Conservation (phyloP, 2,329 filamentous ascomycete genomes). For the Aspergillus sp. region DNA sequence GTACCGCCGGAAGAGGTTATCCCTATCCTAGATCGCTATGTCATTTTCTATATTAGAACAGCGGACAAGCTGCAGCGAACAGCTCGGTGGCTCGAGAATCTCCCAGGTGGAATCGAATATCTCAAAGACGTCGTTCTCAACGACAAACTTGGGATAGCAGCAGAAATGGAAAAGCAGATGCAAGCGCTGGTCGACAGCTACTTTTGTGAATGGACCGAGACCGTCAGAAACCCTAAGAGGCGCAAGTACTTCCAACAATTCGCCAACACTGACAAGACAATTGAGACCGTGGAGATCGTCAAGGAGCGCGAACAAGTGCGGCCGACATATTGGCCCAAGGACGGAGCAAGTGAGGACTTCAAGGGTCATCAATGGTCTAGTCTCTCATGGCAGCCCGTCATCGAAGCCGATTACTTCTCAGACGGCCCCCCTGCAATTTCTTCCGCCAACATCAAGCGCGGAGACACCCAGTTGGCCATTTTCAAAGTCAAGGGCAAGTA, state of each 20-base stretch:
- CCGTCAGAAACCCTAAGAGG: constrained; percentile 67
- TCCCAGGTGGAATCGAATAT: constrained; percentile 82
- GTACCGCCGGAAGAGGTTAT: constrained; percentile 80
- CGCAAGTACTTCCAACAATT: constrained; percentile 77
- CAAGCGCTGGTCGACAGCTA: constrained; percentile 76
- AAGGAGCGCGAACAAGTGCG: constrained; percentile 70
- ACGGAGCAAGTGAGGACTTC: constrained; percentile 70
- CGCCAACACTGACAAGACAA: constrained; percentile 72
- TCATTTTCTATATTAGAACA: constrained; percentile 92
- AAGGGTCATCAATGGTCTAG: constrained; percentile 64
- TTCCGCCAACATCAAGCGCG: constrained; percentile 75
- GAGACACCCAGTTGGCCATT: constrained; percentile 84
- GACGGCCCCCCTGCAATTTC: constrained; percentile 67
- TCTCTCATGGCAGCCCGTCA: constrained; percentile 76
- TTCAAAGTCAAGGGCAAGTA: constrained; percentile 80
- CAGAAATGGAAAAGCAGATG: constrained; percentile 85
- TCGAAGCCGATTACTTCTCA: constrained; percentile 69
- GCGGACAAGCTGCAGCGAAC: constrained; percentile 88
- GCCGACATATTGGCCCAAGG: constrained; percentile 75
- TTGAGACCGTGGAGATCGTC: constrained; percentile 69
- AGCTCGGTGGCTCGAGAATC: constrained; percentile 79
- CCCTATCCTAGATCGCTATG: constrained; percentile 80
- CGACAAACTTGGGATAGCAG: constrained; percentile 82
- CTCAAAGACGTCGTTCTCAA: constrained; percentile 79
- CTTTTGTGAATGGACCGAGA: constrained; percentile 92